Evolutionary conservation across 2,329 filamentous ascomycete species (phyloP).

Genomic region (Diaporthe ampelina): DNA sequence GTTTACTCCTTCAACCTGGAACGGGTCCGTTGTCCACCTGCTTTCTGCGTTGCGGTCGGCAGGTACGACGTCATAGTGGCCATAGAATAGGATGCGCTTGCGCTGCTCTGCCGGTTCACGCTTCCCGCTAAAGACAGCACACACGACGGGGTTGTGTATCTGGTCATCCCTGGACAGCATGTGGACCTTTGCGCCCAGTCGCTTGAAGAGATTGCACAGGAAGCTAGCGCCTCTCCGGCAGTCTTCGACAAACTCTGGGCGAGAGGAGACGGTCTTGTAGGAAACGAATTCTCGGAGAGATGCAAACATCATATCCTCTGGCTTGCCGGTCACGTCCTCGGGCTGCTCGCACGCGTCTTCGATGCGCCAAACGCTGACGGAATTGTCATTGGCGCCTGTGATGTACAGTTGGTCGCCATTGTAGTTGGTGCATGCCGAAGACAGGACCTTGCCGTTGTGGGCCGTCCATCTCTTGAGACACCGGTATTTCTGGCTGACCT

Average conservation of each 20-base stretch:
- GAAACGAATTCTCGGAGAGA: constrained; percentile 89
- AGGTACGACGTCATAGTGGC: constrained; percentile 96
- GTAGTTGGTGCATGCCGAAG: constrained; percentile 81
- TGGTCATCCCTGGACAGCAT: constrained; percentile 86
- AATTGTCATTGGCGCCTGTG: constrained; percentile 93
- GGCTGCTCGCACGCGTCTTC: constrained; percentile 57
- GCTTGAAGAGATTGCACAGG: constrained; percentile 90
- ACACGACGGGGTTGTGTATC: constrained; percentile 89
- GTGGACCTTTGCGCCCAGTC: constrained; percentile 89
- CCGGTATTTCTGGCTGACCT: constrained; percentile 66
- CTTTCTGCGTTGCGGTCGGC: constrained; percentile 81
- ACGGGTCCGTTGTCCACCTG: constrained; percentile 91
- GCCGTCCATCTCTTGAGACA: constrained; percentile 63
- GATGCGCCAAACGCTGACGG: constrained; percentile 90
- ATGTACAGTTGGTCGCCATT: constrained; percentile 86
- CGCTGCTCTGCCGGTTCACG: constrained; percentile 73
- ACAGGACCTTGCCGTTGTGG: constrained; percentile 88
- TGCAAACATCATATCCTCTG: constrained; percentile 73
- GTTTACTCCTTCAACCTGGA: constrained; percentile 88
- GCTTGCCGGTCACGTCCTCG: constrained; percentile 53
- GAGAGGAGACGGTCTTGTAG: constrained; percentile 91
- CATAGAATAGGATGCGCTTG: constrained; percentile 95
- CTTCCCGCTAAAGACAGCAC: constrained; percentile 87
- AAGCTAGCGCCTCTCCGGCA: constrained; percentile 94
- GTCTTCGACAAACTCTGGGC: constrained; percentile 88